Base-by-base conservation (phyloP, 257 asterid species). In the Solanum corneliomulleri region DNA sequence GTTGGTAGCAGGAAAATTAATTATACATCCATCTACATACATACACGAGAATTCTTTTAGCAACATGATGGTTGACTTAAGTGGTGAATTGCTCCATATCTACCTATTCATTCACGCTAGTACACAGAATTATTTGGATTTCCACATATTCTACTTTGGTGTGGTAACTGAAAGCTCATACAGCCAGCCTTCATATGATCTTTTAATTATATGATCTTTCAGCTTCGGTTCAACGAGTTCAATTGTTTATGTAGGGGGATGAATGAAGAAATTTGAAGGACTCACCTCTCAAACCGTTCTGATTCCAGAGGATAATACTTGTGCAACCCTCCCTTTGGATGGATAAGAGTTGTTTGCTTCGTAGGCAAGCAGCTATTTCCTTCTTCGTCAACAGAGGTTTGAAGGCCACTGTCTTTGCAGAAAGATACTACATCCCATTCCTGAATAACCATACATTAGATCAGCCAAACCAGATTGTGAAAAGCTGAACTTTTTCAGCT, bases 341-440 rank as follows among this genome's bases (percentile, higher is more conserved):
- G 90, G 84, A 85, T 87, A 82, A 88, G 87, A 86, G 86, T 90
- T 86, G 92, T 74, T 89, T 92, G 97, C 93, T 94, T 95, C 89
- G 94, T 88, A 85, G 93, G 89, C 83, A 92, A 80, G 52, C 91
- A 93, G 80, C 90, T 93, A 86, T 91, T 93, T 88, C 92, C 96
- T 42, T 77, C 88, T 89, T 88, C 98, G 87, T 89, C 95, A 25
- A 87, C 74, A 70, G 93, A 92, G 68, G 86, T 93, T 88, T 94
- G 92, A 60, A 95, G 91, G 81, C 92, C 98, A 89, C 94, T 94
- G 86, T 93, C 98, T 35, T 62, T 68, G 89, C 95, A 95, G 76
- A 97, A 95, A 88, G 96, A 91, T 90, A 93, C 97, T 49, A 93
- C 75, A 76, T 97, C 98, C 39, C 93, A 89, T 89, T 95, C 98